Base-by-base conservation (phyloP, 352 stramenopile species). In the Globisporangium viniferum region DNA sequence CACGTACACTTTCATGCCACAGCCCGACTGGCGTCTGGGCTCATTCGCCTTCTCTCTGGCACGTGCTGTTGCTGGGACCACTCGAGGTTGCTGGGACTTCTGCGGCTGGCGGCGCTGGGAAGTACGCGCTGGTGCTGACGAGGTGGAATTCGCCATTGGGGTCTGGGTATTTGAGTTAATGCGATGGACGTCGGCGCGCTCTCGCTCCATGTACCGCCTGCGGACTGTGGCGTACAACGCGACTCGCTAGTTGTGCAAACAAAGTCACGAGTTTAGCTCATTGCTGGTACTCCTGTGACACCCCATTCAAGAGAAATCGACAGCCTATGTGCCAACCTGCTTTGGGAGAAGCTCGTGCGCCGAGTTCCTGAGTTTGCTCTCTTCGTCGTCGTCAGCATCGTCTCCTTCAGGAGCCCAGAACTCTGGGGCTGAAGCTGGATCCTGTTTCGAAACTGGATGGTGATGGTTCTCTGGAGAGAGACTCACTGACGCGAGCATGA, bases 181-280 rank as follows among this genome's bases (percentile, higher is more conserved):
- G 53, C 73, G 60, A 33, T 72, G 46, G 0, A 75, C 64, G 3
- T 71, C 60, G 18, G 74, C 69, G 12, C 84, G 75, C 67, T 88
- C 82, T 41, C 74, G 71, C 22, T 82, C 75, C 84, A 92, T 92
- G 70, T 85, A 92, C 27, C 77, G 72, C 4, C 79, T 80, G 8
- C 81, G 75, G 24, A 90, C 84, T 14, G 72, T 75, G 3, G 79
- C 73, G 56, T 84, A 89, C 29, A 92, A 39, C 33, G 76, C 70
- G 12, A 77, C 62, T 22, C 81, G 84, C 84, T 89, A 9, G 36
- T 2, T n/a, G 41, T 46, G 18, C 24, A 24, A 31, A 55, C 20
- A 55, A 29, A 55, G 41, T 7, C 15, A 18, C 15, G 24, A 36
- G n/a, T 31, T 49, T 44, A 18, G 33, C 35, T 35, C 8, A 15